Evolutionary conservation across 768 basidiomycete species (phyloP), one percentile per base, ranked within the genome.

Genomic region (Amanita phalloides): DNA sequence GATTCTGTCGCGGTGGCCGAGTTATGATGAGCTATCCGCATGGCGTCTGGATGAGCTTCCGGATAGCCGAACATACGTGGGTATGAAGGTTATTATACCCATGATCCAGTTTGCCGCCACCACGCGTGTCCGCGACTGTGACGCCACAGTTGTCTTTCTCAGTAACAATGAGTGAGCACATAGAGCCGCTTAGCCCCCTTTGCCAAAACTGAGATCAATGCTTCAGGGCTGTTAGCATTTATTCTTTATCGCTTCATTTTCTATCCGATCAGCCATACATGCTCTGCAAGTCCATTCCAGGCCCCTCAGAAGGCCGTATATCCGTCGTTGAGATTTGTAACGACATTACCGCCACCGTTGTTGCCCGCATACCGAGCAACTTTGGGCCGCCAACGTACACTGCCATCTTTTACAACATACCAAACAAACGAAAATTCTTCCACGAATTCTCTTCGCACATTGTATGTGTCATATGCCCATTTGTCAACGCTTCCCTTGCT

Each of bases 341-440:
- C 4, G 39, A 53, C 21, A 49, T 58, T 10, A 49, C 60, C 3
- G 60, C 57, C 30, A 54, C 49, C 1, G 54, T 53, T 30, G 43
- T 58, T 53, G 55, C 43, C 42, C 49, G 59, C 28, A 57, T 64
- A 17, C 56, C 56, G n/a, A 64, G 60, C 7, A 52, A 62, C 48
- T 58, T 64, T 47, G 67, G 62, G 28, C 62, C 60, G 21, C 62
- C 62, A 32, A 58, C 58, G 13, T 52, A 52, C 41, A 54, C 64
- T 14, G 60, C 58, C 55, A 59, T 44, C 51, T 59, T 26, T 55
- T 49, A 37, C 45, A 49, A 59, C 50, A 51, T 37, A 56, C 35
- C 55, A 60, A 48, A 51, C 56, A 33, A 54, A 58, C 54, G 54
- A 56, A 59, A 41, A 54, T 72, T 38, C 54, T 69, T 45, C 23